A percentile compares a stretch with the other conserved stretches of the same genome.
Conservation (phyloP, 2,329 filamentous ascomycete genomes). For the Pseudocercospora crystallina region DNA sequence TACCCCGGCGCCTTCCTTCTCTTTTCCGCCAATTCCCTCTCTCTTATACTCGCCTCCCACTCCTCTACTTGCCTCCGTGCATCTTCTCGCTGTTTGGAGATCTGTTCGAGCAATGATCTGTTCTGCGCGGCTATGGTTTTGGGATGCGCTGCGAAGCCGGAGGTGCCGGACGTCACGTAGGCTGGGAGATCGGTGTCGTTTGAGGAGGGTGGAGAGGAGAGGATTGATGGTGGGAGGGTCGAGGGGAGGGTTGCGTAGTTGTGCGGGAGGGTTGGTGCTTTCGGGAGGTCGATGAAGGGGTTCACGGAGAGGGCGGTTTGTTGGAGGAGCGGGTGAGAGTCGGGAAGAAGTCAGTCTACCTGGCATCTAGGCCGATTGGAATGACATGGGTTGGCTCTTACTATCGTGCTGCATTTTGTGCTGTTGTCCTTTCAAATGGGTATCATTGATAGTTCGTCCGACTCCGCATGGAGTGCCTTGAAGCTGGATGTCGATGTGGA, state of each 20-base stretch:
- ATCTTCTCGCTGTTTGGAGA: constrained; percentile 67
- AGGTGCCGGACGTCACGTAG: constrained; percentile 71
- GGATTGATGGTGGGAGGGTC: constrained; percentile 73
- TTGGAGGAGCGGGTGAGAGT: constrained; percentile 79
- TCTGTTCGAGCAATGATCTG: constrained; percentile 71
- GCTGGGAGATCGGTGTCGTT: constrained; percentile 48
- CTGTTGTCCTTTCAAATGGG: not conserved
- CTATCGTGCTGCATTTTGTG: constrained; percentile 35
- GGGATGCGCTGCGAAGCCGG: constrained; percentile 79
- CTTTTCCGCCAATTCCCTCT: constrained; percentile 74
- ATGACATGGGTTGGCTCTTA: constrained; percentile 22
- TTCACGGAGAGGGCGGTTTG: constrained; percentile 93
- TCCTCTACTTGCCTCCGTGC: constrained; percentile 66
- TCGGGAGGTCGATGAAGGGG: constrained; percentile 87
- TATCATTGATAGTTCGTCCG: too few relatives aligned
- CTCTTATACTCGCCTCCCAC: constrained; percentile 67
- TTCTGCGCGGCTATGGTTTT: constrained; percentile 83
- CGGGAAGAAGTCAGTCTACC: constrained; percentile 28
- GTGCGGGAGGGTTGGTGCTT: constrained; percentile 88
- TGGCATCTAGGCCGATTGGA: too few relatives aligned
- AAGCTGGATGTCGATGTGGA: constrained; percentile 8
- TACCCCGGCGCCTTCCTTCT: constrained; percentile 75
- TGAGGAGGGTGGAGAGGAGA: constrained; percentile 46
- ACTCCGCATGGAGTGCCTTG: not conserved
- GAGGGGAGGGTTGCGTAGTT: constrained; percentile 90